These are phyloP conservation scores for Calycina herbarum DNA, from an alignment of 2,329 filamentous ascomycete species.

Conservation along the genomic window DNA sequence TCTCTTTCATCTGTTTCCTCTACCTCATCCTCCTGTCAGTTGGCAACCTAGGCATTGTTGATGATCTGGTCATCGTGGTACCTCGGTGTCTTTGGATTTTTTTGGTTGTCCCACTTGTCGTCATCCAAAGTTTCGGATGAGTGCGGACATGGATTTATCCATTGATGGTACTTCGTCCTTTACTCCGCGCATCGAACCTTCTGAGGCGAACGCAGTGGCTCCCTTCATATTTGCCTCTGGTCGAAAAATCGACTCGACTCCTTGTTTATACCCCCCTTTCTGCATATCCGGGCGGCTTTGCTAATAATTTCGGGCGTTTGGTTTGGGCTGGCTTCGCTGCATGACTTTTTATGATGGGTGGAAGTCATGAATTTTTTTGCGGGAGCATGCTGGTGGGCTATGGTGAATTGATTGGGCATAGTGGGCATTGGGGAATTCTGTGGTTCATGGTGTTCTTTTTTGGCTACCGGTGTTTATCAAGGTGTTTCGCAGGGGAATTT, in stretches of 20 bases:
- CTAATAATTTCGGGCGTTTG: conserved; percentile 11
- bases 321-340: neutral
- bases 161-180: conserved; percentile 12
- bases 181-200: conserved; percentile 17
- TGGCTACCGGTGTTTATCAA: neutral
- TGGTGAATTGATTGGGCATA: neutral
- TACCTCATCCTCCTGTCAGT: conserved; percentile 20
- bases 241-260: conserved; percentile 10
- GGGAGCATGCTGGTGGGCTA: neutral
- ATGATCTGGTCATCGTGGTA: conserved; percentile 10
- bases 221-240: conserved; percentile 12
- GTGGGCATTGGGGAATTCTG: conserved; percentile 7
- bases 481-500: neutral
- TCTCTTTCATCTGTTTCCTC: conserved; percentile 24
- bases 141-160: conserved; percentile 18
- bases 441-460: neutral
- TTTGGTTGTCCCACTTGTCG: conserved; percentile 19
- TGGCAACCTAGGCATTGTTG: conserved; percentile 15
- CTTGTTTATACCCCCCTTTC: conserved; percentile 24
- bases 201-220: conserved; percentile 11
- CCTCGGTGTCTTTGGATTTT: conserved; percentile 19
- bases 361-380: neutral
- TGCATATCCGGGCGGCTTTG: conserved; percentile 11
- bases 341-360: neutral
- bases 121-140: conserved; percentile 19